These are phyloP conservation scores for Corylus heterophylla DNA, from an alignment of 306 rosid species.

Conservation along the genomic window DNA sequence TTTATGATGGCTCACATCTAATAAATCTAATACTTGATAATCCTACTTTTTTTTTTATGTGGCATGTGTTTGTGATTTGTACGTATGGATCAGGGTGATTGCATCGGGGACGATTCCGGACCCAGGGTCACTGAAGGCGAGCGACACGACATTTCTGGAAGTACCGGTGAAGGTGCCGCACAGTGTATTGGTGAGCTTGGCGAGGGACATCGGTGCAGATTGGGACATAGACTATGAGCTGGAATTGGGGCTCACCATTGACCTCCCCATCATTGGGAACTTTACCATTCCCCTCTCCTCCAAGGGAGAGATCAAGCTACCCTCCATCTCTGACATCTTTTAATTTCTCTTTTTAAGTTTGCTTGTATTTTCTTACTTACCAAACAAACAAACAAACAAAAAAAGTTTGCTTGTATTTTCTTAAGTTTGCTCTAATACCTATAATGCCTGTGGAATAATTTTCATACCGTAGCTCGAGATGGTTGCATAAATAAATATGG, in stretches of 20 bases:
- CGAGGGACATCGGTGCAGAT: conserved; percentile 68
- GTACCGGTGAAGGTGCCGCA: conserved; percentile 76
- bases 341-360: background rate
- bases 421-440: too few relatives aligned
- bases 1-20: too few relatives aligned
- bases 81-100: conserved; percentile 29
- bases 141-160: conserved; percentile 42
- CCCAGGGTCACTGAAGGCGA: conserved; percentile 47
- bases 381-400: too few relatives aligned
- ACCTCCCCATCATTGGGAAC: conserved; percentile 75
- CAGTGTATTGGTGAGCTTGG: conserved; percentile 58
- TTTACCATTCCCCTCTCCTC: conserved; percentile 70
- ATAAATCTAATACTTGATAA: too few relatives aligned
- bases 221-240: conserved; percentile 88
- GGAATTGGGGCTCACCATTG: conserved; percentile 57
- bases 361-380: background rate
- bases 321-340: conserved; percentile 50
- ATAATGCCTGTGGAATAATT: too few relatives aligned
- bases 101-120: conserved; percentile 52
- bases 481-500: too few relatives aligned
- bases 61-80: background rate
- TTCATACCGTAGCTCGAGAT: too few relatives aligned
- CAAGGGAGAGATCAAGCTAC: conserved; percentile 88
- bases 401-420: too few relatives aligned
- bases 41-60: too few relatives aligned